Evolutionary conservation across 192 early-diverging fungal species (phyloP), one percentile per base, ranked within the genome.

Genomic region (Geosiphon pyriformis): DNA sequence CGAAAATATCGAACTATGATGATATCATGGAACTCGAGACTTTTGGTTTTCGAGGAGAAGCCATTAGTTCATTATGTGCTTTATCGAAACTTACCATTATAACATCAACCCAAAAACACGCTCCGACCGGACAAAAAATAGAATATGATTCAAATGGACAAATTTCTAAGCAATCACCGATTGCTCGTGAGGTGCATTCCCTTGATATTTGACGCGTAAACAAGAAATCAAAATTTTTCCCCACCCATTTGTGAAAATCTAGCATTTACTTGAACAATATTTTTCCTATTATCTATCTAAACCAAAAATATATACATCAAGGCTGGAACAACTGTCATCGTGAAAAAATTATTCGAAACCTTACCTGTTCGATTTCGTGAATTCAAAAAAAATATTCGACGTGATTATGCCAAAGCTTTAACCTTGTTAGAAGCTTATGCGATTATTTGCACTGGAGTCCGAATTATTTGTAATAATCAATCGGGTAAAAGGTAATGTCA

Each of bases 41-140:
- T 17, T 97, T 95, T 83, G 96, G 96, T 2, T 98, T 98, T 70
- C 79, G 90, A 30, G 94, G 93, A 0, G 95, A 99, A 55, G 97
- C 97, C 3, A 78, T 99, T 3, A 91, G 88, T 62, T 94, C 95
- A 0, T 71, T 99, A 0, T 94, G 93, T 59, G 87, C 90, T 1
- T 65, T 93, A n/a, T 75, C 84, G 11, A 75, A 78, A 29, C 68
- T 94, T 1, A 74, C 82, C 0, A 80, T 94, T 0, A 83, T 82
- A 4, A 94, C 92, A 2, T 80, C 81, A 4, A 90, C 91, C 17
- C 74, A 80, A 22, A 73, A 77, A 17, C 69, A 79, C 20, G 65
- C 67, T 1, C 85, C 85, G 2, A 67, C 74, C 11, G 97, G 90
- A 4, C 61, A 76, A 15, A 73, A 85, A 32, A 82, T 96, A 3